Base-by-base conservation (phyloP, 1,284 basidiomycete species). In the Boletellus sp. region DNA sequence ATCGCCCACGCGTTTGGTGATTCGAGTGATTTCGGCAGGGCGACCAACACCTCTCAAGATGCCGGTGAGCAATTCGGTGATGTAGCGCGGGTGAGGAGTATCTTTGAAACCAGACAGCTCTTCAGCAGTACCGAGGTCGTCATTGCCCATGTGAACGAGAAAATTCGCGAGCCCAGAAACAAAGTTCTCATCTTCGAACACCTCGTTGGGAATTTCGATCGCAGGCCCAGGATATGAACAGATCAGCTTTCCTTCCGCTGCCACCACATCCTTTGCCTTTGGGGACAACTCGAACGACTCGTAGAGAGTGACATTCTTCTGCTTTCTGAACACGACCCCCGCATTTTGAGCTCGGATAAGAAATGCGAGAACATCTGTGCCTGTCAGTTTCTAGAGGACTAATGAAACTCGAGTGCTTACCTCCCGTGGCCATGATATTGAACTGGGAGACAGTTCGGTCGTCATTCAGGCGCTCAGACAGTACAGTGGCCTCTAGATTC, bases 271-370 rank as follows among this genome's bases (percentile, higher is more conserved):
- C 33, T 6, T 12, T 15, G 33, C 33, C 33, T 15, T 35, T 6
- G 33, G 33, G 11, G 63, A 63, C 4, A 62, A 59, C 46, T 74
- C 69, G 38, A 74, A 72, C 12, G 60, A 50, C 48, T 71, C 70
- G 37, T 68, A 68, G 4, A 57, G 43, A 4, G 59, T 59, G 10
- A 47, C 13, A 2, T 56, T 41, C 1, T 10, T 12, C 4, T 43
- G 18, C 36, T 57, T 66, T 10, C 61, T 61, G 8, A 74, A 44
- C 13, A 74, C 52, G 2, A 74, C 51, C 3, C 49, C 68, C 0
- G 70, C 69, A 26, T 74, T 73, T 33, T 73, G 73, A 5, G 64
- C 65, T 3, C 62, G 63, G 16, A 74, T 61, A 32, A 61, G 50
- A 24, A 69, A 59, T 5, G 57, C 57, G 8, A 70, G 45, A 10